These are phyloP conservation scores for Protoeuglena noctilucae DNA, from an alignment of 139 green algal species.

Conservation along the genomic window DNA sequence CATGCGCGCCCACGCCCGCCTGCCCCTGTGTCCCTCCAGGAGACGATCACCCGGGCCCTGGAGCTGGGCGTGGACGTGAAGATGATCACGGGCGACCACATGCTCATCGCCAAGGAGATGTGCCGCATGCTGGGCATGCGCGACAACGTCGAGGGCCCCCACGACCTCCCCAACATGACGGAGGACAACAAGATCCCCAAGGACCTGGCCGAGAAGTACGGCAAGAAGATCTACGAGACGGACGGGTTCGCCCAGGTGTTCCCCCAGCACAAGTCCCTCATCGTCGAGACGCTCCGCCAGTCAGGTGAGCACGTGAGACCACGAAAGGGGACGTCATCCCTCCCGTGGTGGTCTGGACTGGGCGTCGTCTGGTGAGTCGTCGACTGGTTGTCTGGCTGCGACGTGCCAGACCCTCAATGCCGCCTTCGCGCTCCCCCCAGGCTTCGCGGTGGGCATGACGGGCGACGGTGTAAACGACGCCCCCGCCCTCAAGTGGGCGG, in stretches of 20 bases:
- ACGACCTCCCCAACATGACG: slow-evolving; percentile 28
- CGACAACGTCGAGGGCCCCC: slow-evolving; percentile 50
- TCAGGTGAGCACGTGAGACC: no score
- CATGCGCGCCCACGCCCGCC: no score
- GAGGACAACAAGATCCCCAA: slow-evolving; percentile 51
- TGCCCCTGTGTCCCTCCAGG: no score
- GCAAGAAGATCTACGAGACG: slow-evolving; percentile 44
- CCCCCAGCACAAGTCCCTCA: slow-evolving; percentile 66
- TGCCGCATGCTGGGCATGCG: slow-evolving; percentile 53
- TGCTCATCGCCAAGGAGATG: slow-evolving; percentile 74
- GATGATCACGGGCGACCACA: slow-evolving; percentile 71
- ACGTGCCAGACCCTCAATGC: no score
- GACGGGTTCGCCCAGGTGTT: slow-evolving; percentile 68
- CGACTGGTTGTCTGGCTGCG: no score
- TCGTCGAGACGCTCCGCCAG: slow-evolving; percentile 52
- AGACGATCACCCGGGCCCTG: slow-evolving; percentile 50
- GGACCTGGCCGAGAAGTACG: slow-evolving; percentile 47
- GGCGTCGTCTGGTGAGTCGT: no score
- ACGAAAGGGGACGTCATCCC: no score
- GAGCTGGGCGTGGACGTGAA: slow-evolving; percentile 69
- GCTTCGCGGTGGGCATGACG: slow-evolving; percentile 67
- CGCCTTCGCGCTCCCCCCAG: no score
- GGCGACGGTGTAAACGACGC: slow-evolving; percentile 85
- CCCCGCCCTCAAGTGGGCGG: slow-evolving; percentile 60
- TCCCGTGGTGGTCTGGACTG: no score